phyloP scores from a whole-genome alignment of 202 grass and related monocot genomes.

The Setaria italica region DNA sequence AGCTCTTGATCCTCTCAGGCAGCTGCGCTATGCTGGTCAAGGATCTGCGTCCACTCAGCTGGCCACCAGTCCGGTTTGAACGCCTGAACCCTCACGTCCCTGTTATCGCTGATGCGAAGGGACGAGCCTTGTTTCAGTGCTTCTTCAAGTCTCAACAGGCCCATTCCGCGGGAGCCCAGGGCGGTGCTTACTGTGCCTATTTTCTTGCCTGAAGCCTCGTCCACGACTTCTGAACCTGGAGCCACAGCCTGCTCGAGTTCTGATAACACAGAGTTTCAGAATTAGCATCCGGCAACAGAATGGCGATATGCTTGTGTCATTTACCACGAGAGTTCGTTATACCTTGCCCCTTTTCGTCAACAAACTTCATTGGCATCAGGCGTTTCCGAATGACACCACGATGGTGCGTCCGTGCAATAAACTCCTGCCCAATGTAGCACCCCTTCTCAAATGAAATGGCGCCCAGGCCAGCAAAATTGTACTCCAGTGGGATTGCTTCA shows the following conservation, averaged over 20 bases:
- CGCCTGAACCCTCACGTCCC: constrained; percentile 59
- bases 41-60: constrained; percentile 66
- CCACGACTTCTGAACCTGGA: constrained; percentile 70
- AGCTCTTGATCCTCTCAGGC: constrained; percentile 29
- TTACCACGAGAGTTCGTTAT: background rate
- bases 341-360: constrained; percentile 71
- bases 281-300: background rate
- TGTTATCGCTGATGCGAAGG: constrained; percentile 49
- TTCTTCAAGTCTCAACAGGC: constrained; percentile 66
- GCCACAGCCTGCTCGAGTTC: constrained; percentile 62
- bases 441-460: constrained; percentile 96
- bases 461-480: constrained; percentile 80
- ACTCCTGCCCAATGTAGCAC: constrained; percentile 95
- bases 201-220: constrained; percentile 64
- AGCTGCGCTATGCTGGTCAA: constrained; percentile 54
- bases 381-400: constrained; percentile 87
- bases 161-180: constrained; percentile 71
- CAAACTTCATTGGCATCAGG: constrained; percentile 73
- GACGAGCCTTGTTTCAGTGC: constrained; percentile 50
- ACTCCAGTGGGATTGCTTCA: constrained; percentile 91
- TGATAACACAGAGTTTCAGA: constrained; percentile 31
- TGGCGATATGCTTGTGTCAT: background rate
- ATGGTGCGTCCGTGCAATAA: constrained; percentile 87
- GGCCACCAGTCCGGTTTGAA: constrained; percentile 92
- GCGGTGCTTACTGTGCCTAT: constrained; percentile 69